Evolutionary conservation across 2,329 filamentous ascomycete genomes (phyloP).

Genomic region (Dactylellina drechsleri): DNA sequence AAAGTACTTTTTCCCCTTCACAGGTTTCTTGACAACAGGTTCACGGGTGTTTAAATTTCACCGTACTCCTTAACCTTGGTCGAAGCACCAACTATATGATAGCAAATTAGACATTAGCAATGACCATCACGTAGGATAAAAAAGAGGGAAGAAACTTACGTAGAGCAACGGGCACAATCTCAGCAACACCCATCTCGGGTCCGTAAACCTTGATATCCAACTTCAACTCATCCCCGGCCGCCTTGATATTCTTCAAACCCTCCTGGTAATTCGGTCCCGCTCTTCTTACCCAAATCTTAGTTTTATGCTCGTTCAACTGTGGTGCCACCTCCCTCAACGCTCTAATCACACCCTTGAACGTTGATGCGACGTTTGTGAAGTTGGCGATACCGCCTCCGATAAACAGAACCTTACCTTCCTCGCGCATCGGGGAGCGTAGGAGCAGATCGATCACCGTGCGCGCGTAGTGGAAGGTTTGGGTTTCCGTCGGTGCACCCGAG

Average conservation of each 20-base stretch:
- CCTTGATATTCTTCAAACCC: constrained; percentile 99
- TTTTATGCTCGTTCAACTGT: constrained; percentile 91
- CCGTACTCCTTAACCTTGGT: constrained; percentile 54
- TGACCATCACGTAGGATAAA: neutral
- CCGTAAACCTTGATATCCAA: constrained; percentile 93
- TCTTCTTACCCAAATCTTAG: constrained; percentile 86
- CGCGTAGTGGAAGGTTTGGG: constrained; percentile 98
- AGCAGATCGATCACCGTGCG: constrained; percentile 96
- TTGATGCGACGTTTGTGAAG: constrained; percentile 99
- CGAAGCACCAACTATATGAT: constrained; percentile 30
- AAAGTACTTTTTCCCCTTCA: too few relatives aligned
- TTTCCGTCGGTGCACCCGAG: constrained; percentile 98
- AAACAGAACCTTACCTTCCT: constrained; percentile 98
- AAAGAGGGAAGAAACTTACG: constrained; percentile 30
- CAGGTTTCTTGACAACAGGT: too few relatives aligned
- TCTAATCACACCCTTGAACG: constrained; percentile 99
- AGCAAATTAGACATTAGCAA: constrained; percentile 4
- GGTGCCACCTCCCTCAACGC: constrained; percentile 90
- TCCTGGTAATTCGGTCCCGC: constrained; percentile 98
- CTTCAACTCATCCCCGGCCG: constrained; percentile 89
- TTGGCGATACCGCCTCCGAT: constrained; percentile 99
- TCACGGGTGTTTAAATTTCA: constrained; percentile 20
- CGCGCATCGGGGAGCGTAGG: constrained; percentile 84
- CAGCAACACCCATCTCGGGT: constrained; percentile 86
- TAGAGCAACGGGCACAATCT: constrained; percentile 93